phyloP scores from a whole-genome alignment of 805 yeast species.

The Hanseniaspora guilliermondii region DNA sequence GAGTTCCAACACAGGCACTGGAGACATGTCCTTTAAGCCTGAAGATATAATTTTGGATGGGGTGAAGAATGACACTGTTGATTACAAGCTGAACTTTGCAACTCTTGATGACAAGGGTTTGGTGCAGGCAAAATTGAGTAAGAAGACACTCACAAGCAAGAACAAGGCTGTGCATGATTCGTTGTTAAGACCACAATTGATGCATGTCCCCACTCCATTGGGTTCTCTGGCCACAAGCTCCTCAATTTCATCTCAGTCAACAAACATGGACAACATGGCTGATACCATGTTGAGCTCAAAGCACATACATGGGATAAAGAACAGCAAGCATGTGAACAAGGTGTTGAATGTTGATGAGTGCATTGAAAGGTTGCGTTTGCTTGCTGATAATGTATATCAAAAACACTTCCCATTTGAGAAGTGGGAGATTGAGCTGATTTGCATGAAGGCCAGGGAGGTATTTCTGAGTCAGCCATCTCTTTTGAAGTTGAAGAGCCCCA shows the following conservation, averaged over 20 bases:
- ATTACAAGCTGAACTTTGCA: neutral
- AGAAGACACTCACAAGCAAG: neutral
- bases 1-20: neutral
- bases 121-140: neutral
- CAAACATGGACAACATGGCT: neutral
- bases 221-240: constrained; percentile 7
- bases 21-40: neutral
- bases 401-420: constrained; percentile 38
- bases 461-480: constrained; percentile 79
- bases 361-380: constrained; percentile 45
- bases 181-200: neutral
- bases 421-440: constrained; percentile 44
- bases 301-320: neutral
- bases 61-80: neutral
- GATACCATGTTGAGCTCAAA: neutral
- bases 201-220: constrained; percentile 5
- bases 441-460: constrained; percentile 46
- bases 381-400: constrained; percentile 35
- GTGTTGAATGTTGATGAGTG: constrained; percentile 46
- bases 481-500: constrained; percentile 71
- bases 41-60: neutral
- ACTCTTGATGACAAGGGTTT: neutral
- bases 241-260: constrained; percentile 6
- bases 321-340: constrained; percentile 14
- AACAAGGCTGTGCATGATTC: constrained; percentile 12